Evolutionary conservation across 768 basidiomycete genomes (phyloP), one percentile per base, ranked within the genome.

Genomic region (Glaciozyma martinii): DNA sequence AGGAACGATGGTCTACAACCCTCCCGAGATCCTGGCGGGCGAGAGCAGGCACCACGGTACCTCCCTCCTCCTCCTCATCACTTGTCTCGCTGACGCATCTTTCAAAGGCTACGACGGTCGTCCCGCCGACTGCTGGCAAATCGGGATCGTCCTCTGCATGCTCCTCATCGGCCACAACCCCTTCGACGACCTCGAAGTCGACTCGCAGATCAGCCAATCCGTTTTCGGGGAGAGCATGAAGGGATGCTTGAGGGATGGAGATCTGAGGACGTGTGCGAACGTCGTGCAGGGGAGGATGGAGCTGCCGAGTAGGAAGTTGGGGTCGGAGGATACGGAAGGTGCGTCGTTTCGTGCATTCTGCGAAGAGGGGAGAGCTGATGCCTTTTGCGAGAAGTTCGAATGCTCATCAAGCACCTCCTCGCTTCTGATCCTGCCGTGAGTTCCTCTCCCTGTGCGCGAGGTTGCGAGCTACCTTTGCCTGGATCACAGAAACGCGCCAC

Each of bases 1-100:
- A 61, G 60, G 64, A 25, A 66, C 65, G 44, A 33, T 61, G 56
- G 56, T 59, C 49, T 66, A 66, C 60, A 58, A 61, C 59, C 50
- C 56, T 23, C 60, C 65, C 15, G 65, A 66, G 30, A 53, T 56
- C 27, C 33, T 66, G 8, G 6, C 57, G 9, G 60, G 50, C n/a
- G 44, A 50, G 52, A 54, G 23, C 50, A 33, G 62, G 18, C 23
- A 13, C 27, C n/a, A 42, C 18, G 49, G 53, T 54, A 23, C 3
- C 29, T 5, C 53, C 18, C 18, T 54, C 53, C 4, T 23, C 53
- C n/a, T 5, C 33, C 5, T 21, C 25, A 21, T 40, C 13, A 27
- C 56, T 8, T 23, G 19, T 9, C 43, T 43, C 21, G 13, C 52
- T 54, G 27, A n/a, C 6, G 16, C 12, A n/a, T 27, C 32, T 50